Evolutionary conservation across 2,329 filamentous ascomycete species (phyloP).

Genomic region (Rosellinia necatrix): DNA sequence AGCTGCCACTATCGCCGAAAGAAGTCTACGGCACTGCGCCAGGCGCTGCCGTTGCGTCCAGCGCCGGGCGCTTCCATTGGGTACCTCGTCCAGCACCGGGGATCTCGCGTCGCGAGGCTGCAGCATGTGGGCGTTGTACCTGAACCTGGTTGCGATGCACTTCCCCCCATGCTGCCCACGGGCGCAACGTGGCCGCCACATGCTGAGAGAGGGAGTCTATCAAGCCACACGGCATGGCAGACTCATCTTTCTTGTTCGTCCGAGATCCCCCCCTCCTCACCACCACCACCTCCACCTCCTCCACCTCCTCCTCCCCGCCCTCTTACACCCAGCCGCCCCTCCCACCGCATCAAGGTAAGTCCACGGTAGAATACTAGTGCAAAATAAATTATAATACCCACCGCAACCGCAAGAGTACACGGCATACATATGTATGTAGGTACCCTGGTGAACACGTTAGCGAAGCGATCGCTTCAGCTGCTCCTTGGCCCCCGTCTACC

Average conservation of each 20-base stretch:
- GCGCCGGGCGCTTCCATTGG: background rate
- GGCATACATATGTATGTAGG: no score
- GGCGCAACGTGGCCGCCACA: slow-evolving; percentile 30
- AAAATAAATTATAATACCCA: no score
- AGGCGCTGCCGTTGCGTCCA: background rate
- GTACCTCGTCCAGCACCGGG: no score
- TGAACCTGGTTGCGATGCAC: slow-evolving; percentile 15
- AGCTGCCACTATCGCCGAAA: slow-evolving; percentile 1
- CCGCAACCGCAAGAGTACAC: no score
- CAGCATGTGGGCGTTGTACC: slow-evolving; percentile 14
- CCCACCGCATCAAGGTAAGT: slow-evolving; percentile 6
- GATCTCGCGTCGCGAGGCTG: slow-evolving; percentile 23
- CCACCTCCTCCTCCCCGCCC: background rate
- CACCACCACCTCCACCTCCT: slow-evolving; percentile 4
- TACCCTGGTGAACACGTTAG: no score
- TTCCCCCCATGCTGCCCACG: slow-evolving; percentile 3
- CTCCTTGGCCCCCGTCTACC: slow-evolving; percentile 11
- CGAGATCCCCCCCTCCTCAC: background rate
- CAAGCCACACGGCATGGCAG: slow-evolving; percentile 20
- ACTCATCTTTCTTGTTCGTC: slow-evolving; percentile 2
- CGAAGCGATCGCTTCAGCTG: slow-evolving; percentile 21
- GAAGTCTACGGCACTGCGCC: slow-evolving; percentile 15
- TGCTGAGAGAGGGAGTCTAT: no score
- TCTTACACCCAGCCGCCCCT: slow-evolving; percentile 1
- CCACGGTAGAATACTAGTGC: no score